Conservation (phyloP, 225 moss, liverwort and hornwort genomes). For the Sphagnum contortum region DNA sequence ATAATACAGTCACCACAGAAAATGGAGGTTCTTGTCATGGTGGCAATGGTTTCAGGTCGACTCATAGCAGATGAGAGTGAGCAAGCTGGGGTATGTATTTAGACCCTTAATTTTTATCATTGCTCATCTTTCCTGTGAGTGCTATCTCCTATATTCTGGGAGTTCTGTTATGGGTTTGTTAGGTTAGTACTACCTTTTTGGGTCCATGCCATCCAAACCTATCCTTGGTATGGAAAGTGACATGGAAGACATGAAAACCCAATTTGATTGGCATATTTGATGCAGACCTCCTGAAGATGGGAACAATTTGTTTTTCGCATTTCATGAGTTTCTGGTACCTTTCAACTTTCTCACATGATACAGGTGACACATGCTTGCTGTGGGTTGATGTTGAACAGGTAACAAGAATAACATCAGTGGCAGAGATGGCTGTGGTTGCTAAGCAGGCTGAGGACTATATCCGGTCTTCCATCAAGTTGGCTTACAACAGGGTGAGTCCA, state of each 20-base stretch:
- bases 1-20: conserved; percentile 39
- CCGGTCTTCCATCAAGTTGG: conserved; percentile 62
- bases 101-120: not conserved
- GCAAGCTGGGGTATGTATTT: conserved; percentile 47
- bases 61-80: conserved; percentile 78
- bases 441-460: conserved; percentile 85
- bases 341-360: too few relatives aligned
- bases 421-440: conserved; percentile 73
- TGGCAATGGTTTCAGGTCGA: conserved; percentile 81
- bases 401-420: conserved; percentile 54
- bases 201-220: too few relatives aligned
- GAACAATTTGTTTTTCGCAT: too few relatives aligned
- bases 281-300: too few relatives aligned
- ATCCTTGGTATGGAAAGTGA: too few relatives aligned
- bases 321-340: too few relatives aligned
- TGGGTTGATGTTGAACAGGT: conserved; percentile 13
- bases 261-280: too few relatives aligned
- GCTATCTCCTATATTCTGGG: too few relatives aligned
- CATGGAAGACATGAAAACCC: too few relatives aligned
- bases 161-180: too few relatives aligned
- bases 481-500: conserved; percentile 65
- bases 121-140: not conserved
- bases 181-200: too few relatives aligned
- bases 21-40: conserved; percentile 76
- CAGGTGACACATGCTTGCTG: too few relatives aligned